Evolutionary conservation across 441 rosid genomes (phyloP), one percentile per base, ranked within the genome.

Genomic region (Pelargonium cotyledonis): DNA sequence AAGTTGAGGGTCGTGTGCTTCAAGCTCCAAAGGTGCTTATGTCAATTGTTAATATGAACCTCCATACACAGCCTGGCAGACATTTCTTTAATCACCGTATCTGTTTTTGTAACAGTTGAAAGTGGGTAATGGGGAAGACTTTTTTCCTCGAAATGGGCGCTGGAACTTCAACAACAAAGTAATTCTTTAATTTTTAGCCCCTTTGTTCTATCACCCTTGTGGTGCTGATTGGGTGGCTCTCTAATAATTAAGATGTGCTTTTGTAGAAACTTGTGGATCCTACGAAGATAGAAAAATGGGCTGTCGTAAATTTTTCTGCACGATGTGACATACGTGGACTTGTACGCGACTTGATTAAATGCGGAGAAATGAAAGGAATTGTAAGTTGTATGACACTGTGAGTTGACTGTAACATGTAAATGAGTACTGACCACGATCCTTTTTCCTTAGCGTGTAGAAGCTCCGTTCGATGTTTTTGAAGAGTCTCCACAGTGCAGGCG

Each of bases 111-210:
- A 1, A 35, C 44, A 19, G 26, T 65, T 89, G 68, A 90, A 85
- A 84, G 80, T 78, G 18, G 92, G 97, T 21, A 80, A 85, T 0
- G 97, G 97, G 43, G 90, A 84, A 55, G 95, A 89, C 72, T 65
- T 83, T 23, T 76, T 77, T 41, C 89, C 95, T 0, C 73, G 89
- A 49, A 89, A 85, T 47, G 97, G 97, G 15, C 85, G 97, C 5
- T 90, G 95, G 92, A 90, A 89, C 68, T 87, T 90, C 63, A 87
- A 85, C 75, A 82, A 89, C 35, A 90, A 89, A 93, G 95, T 88
- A 63, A 8, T 19, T 18, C 8, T 55, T 18, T 0, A 55, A 18
- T 38, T 53, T 11, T 12, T 55, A 69, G 16, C 26, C 4, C 63
- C 51, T 46, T 46, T 10, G 41, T 10, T 21, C 7, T 6, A 58